These are phyloP conservation scores for Epichloe scottii DNA, from an alignment of 2,329 filamentous ascomycete species.

Conservation along the genomic window DNA sequence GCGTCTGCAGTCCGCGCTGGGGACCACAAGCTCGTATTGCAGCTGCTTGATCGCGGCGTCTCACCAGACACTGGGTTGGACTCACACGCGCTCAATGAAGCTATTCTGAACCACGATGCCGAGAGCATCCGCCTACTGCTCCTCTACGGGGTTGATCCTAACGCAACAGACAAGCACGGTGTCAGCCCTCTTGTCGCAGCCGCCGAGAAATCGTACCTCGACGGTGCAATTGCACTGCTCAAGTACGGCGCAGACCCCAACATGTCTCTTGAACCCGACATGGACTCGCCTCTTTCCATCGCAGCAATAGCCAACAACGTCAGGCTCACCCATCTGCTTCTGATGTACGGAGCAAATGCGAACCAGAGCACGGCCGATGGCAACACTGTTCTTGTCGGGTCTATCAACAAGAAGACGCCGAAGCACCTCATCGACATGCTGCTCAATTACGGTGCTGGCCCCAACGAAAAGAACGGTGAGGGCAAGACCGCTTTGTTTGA, in stretches of 20 bases:
- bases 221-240: conserved; percentile 45
- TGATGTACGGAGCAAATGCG: conserved; percentile 48
- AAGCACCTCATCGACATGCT: conserved; percentile 44
- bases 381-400: conserved; percentile 46
- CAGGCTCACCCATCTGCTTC: conserved; percentile 44
- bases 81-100: conserved; percentile 38
- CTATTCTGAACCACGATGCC: conserved; percentile 35
- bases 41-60: conserved; percentile 45
- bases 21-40: conserved; percentile 44
- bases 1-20: conserved; percentile 41
- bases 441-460: conserved; percentile 45
- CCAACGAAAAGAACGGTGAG: conserved; percentile 45
- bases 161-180: conserved; percentile 34
- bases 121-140: conserved; percentile 44
- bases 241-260: conserved; percentile 53
- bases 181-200: conserved; percentile 38
- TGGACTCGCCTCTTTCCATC: conserved; percentile 41
- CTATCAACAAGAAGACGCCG: conserved; percentile 47
- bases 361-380: conserved; percentile 41
- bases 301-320: conserved; percentile 39
- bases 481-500: conserved; percentile 53
- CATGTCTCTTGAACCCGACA: conserved; percentile 33
- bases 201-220: conserved; percentile 39
- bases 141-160: conserved; percentile 45
- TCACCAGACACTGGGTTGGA: conserved; percentile 35